A percentile compares a stretch with the other conserved stretches of the same genome.
Evolutionary conservation across 768 basidiomycete genomes (phyloP).

Genomic region (Mycena haematopus): DNA sequence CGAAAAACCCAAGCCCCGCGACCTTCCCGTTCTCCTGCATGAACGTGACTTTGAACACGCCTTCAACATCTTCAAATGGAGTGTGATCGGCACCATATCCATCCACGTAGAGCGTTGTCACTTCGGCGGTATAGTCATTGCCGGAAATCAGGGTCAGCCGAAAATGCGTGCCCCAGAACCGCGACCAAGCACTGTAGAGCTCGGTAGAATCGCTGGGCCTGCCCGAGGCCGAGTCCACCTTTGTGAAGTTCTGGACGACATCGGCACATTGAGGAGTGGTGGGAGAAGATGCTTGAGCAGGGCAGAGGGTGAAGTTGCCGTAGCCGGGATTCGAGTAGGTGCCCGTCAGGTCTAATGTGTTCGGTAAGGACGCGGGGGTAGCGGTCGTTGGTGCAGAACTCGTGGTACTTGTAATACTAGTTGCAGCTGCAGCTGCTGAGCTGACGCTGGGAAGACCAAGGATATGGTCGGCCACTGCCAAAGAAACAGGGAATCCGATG

Average conservation of each 20-base stretch:
- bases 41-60: slow-evolving; percentile 23
- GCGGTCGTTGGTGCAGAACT: neutral
- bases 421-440: neutral
- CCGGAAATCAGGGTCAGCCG: slow-evolving; percentile 33
- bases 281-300: slow-evolving; percentile 26
- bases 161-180: slow-evolving; percentile 44
- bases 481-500: slow-evolving; percentile 22
- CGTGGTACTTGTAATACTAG: neutral
- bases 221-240: slow-evolving; percentile 29
- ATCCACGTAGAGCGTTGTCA: slow-evolving; percentile 40
- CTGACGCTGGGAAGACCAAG: slow-evolving; percentile 16
- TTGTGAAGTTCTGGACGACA: slow-evolving; percentile 36
- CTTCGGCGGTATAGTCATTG: slow-evolving; percentile 29
- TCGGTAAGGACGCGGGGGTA: neutral
- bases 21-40: slow-evolving; percentile 35
- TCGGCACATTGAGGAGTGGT: slow-evolving; percentile 27
- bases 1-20: slow-evolving; percentile 38
- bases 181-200: slow-evolving; percentile 41
- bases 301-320: slow-evolving; percentile 44
- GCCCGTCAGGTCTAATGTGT: slow-evolving; percentile 40
- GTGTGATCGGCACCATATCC: slow-evolving; percentile 46
- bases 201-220: neutral
- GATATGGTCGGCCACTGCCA: slow-evolving; percentile 27
- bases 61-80: slow-evolving; percentile 36
- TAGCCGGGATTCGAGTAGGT: slow-evolving; percentile 47